These are phyloP conservation scores for Zopfia rhizophila DNA, from an alignment of 2,329 filamentous ascomycete species.

Conservation along the genomic window DNA sequence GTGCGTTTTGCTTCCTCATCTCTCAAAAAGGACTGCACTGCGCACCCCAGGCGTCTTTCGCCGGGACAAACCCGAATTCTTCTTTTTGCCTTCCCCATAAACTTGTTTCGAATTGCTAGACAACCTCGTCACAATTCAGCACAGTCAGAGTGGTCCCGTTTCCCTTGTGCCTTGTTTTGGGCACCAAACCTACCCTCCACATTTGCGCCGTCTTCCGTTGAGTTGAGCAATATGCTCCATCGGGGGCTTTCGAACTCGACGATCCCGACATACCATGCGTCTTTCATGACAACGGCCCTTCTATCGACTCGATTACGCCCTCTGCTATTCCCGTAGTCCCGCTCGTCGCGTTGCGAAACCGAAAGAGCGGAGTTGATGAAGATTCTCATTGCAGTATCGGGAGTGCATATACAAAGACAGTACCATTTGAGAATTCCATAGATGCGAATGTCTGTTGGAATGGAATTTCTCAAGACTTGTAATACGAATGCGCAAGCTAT, in stretches of 20 bases:
- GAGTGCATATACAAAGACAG: slow-evolving; percentile 47
- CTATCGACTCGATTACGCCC: slow-evolving; percentile 6
- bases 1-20: too few species aligned
- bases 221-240: slow-evolving; percentile 42
- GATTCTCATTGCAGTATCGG: slow-evolving; percentile 44
- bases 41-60: too few species aligned
- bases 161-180: too few species aligned
- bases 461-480: slow-evolving; percentile 52
- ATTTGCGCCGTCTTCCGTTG: slow-evolving; percentile 29
- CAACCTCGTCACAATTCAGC: too few species aligned
- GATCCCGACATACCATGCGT: slow-evolving; percentile 35
- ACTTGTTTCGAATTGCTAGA: too few species aligned
- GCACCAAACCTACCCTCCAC: too few species aligned
- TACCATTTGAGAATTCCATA: slow-evolving; percentile 53
- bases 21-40: too few species aligned
- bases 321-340: slow-evolving; percentile 15
- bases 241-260: slow-evolving; percentile 19
- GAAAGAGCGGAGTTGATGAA: slow-evolving; percentile 49
- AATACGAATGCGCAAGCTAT: slow-evolving; percentile 52
- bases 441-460: slow-evolving; percentile 44
- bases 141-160: too few species aligned
- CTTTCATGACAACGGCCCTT: slow-evolving; percentile 25
- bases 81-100: too few species aligned
- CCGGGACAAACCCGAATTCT: too few species aligned
- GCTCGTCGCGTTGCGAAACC: slow-evolving; percentile 23